phyloP scores from a whole-genome alignment of 2,329 filamentous ascomycete genomes.

The Pleochaeta shiraiana region DNA sequence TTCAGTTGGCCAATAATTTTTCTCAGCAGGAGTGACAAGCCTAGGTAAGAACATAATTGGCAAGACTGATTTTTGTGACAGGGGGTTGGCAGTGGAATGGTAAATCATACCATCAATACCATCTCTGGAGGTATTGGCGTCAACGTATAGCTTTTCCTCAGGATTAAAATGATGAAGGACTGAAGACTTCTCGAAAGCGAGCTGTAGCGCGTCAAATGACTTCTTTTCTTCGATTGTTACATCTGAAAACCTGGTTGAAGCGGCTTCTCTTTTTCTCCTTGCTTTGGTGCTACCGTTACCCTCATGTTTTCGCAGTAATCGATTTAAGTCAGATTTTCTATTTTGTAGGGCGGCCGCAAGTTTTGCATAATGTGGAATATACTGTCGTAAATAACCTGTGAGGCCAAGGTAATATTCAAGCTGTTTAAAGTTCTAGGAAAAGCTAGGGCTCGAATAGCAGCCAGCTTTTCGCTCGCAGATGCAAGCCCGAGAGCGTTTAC shows the following conservation, averaged over 20 bases:
- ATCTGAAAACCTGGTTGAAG: neutral
- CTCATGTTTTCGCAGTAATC: too few species aligned
- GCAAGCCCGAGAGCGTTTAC: neutral
- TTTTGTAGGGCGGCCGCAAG: neutral
- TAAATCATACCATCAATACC: neutral
- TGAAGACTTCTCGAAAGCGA: neutral
- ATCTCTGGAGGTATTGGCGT: neutral
- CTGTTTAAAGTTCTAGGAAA: conserved; percentile 1
- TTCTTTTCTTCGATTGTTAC: neutral
- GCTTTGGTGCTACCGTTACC: too few species aligned
- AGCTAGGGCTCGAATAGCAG: neutral
- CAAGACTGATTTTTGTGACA: neutral
- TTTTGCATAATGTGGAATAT: neutral
- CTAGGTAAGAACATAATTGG: neutral
- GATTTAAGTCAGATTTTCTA: neutral
- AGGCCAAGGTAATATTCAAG: neutral
- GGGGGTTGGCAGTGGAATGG: neutral
- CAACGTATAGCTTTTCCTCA: neutral
- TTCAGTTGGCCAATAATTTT: neutral
- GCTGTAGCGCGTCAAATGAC: neutral
- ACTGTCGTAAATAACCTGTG: neutral
- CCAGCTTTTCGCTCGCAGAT: neutral
- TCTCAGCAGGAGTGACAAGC: neutral
- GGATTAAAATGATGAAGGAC: neutral
- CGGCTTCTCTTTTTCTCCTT: neutral